Evolutionary conservation across 441 rosid species (phyloP), one percentile per base, ranked within the genome.

Genomic region (Erodium moschatum): DNA sequence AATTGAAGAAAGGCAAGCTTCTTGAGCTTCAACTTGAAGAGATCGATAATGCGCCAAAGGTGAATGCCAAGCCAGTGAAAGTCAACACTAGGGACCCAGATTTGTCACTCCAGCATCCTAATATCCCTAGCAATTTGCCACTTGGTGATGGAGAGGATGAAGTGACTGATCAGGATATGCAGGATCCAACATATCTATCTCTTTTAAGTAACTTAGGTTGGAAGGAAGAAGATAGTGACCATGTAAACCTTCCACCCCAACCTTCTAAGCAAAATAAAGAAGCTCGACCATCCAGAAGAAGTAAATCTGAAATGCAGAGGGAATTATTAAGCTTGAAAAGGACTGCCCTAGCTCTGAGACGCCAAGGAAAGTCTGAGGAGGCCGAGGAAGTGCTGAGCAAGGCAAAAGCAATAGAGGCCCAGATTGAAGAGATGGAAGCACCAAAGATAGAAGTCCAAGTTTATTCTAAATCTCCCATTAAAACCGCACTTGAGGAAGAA

Each of bases 251-350:
- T 71, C 52, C 69, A 40, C n/a, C 67, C 44, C 76, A 64, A 74
- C 70, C 74, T 73, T 63, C 81, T 24, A 67, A 72, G 48, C 72
- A 75, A 65, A 76, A 56, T 52, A 78, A 68, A 60, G 66, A 75
- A 18, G 67, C 67, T 16, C 74, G 74, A 68, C 71, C 70, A 70
- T 73, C 81, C 13, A 48, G 16, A n/a, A 81, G 81, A 81, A 87
- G 84, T 75, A 89, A 85, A 78, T 84, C 81, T 74, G 97, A 89
- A 74, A 74, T 87, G 42, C 98, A 93, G 82, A 77, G 95, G 82
- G 97, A 90, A 75, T 86, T 93, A 69, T 80, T 93, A 78, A 86
- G 82, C 72, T 73, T 89, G 73, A 90, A 93, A 78, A 87, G 97
- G 78, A 89, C 87, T 77, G 90, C 97, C 65, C 79, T 89, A 76